Percentiles rank a stretch among this genome's conserved stretches.
Conservation (phyloP, 2,329 filamentous ascomycete genomes). For the Tolypocladium tropicale region DNA sequence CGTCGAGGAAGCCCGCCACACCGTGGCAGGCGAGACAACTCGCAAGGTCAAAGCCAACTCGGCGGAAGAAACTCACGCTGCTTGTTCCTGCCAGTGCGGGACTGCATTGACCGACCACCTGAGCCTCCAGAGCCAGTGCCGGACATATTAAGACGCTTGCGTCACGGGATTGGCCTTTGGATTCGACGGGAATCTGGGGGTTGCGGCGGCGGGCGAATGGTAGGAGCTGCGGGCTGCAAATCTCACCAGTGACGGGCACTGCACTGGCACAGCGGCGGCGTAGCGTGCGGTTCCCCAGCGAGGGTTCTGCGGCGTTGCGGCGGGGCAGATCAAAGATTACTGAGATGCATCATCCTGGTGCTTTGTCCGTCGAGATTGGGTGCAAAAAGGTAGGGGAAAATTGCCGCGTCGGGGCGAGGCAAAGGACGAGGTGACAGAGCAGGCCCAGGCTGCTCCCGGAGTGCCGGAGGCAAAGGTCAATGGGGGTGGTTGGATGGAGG, state of each 20-base stretch:
- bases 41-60: not conserved
- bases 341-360: constrained; percentile 7
- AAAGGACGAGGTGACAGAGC: constrained; percentile 2
- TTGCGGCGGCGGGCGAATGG: not conserved
- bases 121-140: constrained; percentile 24
- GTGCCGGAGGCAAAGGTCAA: constrained; percentile 4
- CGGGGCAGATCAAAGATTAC: constrained; percentile 9
- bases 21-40: not conserved
- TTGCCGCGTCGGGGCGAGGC: not conserved
- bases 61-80: constrained; percentile 56
- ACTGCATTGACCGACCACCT: constrained; percentile 52
- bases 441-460: constrained; percentile 7
- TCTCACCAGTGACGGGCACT: constrained; percentile 4
- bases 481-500: not conserved
- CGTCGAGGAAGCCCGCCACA: not conserved
- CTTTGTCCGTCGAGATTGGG: constrained; percentile 2
- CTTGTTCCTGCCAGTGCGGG: constrained; percentile 65
- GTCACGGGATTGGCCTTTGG: not conserved
- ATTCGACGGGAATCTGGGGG: not conserved
- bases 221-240: not conserved
- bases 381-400: not conserved
- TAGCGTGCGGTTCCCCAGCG: not conserved
- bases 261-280: not conserved
- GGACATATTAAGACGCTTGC: constrained; percentile 18
- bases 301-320: constrained; percentile 3